phyloP scores from a whole-genome alignment of 2,329 filamentous ascomycete genomes.

The Monilinia aucupariae region DNA sequence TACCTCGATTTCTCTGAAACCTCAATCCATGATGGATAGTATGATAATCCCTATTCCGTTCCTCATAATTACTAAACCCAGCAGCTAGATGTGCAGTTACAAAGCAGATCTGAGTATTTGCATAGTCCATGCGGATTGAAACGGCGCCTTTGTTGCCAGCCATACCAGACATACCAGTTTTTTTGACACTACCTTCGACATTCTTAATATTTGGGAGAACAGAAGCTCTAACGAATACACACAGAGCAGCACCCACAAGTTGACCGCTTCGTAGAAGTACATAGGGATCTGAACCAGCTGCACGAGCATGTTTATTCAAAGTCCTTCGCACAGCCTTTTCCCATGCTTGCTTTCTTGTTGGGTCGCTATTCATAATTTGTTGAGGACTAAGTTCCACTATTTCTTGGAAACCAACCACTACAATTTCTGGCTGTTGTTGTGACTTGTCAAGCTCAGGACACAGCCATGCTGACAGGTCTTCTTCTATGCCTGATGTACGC shows the following conservation, averaged over 20 bases:
- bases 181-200: conserved; percentile 93
- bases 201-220: conserved; percentile 82
- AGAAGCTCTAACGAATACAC: conserved; percentile 81
- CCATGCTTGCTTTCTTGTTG: conserved; percentile 77
- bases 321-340: conserved; percentile 73
- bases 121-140: conserved; percentile 91
- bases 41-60: conserved; percentile 85
- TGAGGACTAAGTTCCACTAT: conserved; percentile 97
- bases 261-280: conserved; percentile 87
- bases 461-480: conserved; percentile 82
- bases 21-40: conserved; percentile 65
- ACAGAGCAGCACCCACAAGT: conserved; percentile 86
- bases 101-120: conserved; percentile 87
- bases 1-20: conserved; percentile 85
- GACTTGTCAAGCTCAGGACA: conserved; percentile 58
- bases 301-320: conserved; percentile 65
- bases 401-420: conserved; percentile 91
- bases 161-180: conserved; percentile 90
- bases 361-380: conserved; percentile 98
- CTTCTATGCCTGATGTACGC: conserved; percentile 66
- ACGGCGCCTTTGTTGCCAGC: conserved; percentile 97
- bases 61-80: conserved; percentile 94
- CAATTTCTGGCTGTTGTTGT: conserved; percentile 70
- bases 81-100: conserved; percentile 95
- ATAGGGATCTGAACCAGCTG: conserved; percentile 68